phyloP scores from a whole-genome alignment of 352 stramenopile species.

The Phytophthora nicotianae region DNA sequence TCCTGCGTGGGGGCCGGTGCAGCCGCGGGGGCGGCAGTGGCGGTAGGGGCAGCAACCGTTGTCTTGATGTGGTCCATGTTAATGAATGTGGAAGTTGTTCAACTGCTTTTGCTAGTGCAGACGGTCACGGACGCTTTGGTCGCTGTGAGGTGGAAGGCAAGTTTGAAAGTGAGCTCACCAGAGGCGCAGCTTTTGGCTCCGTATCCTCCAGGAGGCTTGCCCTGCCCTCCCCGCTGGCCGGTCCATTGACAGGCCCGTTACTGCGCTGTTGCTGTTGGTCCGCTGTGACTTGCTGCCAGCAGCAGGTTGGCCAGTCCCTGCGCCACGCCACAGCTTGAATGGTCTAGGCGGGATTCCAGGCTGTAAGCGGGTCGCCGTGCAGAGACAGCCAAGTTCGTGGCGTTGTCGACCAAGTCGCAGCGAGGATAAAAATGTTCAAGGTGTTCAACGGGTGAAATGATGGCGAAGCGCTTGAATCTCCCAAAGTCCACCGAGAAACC shows the following conservation, averaged over 20 bases:
- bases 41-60: constrained; percentile 4
- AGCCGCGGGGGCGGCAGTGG: neutral
- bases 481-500: constrained; percentile 37
- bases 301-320: constrained; percentile 23
- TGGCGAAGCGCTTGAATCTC: too few relatives aligned
- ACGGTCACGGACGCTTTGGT: constrained; percentile 24
- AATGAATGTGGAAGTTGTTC: constrained; percentile 16
- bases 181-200: constrained; percentile 25
- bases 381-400: constrained; percentile 31
- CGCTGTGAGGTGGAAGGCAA: constrained; percentile 43
- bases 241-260: constrained; percentile 32
- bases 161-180: constrained; percentile 50
- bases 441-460: constrained; percentile 12
- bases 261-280: constrained; percentile 30
- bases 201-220: constrained; percentile 25
- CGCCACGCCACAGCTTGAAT: constrained; percentile 36
- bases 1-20: constrained; percentile 18
- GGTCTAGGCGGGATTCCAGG: constrained; percentile 33
- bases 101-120: constrained; percentile 32
- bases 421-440: constrained; percentile 25
- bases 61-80: constrained; percentile 35
- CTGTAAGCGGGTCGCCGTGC: constrained; percentile 29
- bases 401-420: constrained; percentile 37
- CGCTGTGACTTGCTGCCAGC: constrained; percentile 38
- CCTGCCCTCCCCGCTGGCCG: constrained; percentile 28